phyloP scores from a whole-genome alignment of 2,329 filamentous ascomycete genomes.

The Tolypocladium ovalisporum region DNA sequence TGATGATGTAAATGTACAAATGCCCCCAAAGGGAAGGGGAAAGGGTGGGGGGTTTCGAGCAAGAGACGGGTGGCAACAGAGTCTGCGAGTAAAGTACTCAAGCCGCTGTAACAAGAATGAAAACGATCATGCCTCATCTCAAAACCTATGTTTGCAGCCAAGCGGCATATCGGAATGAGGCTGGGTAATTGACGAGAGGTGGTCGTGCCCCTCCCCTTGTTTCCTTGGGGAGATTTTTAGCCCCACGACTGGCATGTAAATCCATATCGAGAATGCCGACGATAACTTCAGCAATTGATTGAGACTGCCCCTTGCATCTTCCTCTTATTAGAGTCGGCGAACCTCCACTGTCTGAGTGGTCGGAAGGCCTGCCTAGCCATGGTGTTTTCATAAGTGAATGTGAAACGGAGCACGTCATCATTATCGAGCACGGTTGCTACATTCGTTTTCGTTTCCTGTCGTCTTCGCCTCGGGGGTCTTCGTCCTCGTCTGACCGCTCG shows the following conservation, averaged over 20 bases:
- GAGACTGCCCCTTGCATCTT: neutral
- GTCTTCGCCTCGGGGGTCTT: constrained; percentile 43
- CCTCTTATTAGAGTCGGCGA: neutral
- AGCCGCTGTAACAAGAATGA: neutral
- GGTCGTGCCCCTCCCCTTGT: neutral
- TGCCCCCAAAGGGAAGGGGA: too few species aligned
- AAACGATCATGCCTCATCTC: neutral
- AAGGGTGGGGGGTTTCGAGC: neutral
- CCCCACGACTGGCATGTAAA: neutral
- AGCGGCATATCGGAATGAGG: neutral
- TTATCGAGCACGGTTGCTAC: constrained; percentile 20
- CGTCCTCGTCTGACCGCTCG: constrained; percentile 45
- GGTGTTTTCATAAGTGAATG: neutral
- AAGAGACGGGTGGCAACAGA: neutral
- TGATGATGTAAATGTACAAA: neutral
- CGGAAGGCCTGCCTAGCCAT: neutral
- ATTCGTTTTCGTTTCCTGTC: constrained; percentile 53
- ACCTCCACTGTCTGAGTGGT: neutral
- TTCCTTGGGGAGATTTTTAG: neutral
- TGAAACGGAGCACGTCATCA: neutral
- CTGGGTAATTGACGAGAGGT: neutral
- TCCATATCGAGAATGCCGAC: neutral
- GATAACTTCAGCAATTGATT: neutral
- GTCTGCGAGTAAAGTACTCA: neutral
- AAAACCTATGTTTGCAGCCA: neutral